phyloP scores from a whole-genome alignment of 768 basidiomycete genomes.

The Dictyophora rubrovolvata region DNA sequence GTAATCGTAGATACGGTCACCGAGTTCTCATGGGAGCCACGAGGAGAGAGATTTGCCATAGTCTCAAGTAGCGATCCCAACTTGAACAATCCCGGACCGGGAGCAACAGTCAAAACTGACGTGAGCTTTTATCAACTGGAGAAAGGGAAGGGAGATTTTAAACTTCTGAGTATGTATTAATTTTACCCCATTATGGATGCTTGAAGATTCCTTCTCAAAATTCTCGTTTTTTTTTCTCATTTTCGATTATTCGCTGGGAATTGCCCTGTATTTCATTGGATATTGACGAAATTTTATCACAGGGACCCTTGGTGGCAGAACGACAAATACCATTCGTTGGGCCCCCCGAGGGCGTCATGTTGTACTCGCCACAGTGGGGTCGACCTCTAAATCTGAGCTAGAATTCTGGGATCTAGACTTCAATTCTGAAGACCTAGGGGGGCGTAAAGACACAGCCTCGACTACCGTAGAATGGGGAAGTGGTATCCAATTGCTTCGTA shows the following conservation, averaged over 20 bases:
- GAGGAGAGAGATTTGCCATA: slow-evolving; percentile 91
- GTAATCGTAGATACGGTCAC: slow-evolving; percentile 67
- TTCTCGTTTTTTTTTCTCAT: background rate
- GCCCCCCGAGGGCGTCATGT: slow-evolving; percentile 94
- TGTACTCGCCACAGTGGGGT: slow-evolving; percentile 91
- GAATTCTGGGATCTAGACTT: slow-evolving; percentile 99
- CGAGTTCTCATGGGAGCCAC: slow-evolving; percentile 99
- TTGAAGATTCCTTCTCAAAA: background rate
- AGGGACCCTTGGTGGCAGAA: slow-evolving; percentile 73
- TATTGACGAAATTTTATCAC: slow-evolving; percentile 1
- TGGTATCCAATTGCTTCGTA: slow-evolving; percentile 75
- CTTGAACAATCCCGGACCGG: slow-evolving; percentile 79
- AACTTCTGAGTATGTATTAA: slow-evolving; percentile 54
- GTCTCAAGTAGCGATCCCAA: slow-evolving; percentile 92
- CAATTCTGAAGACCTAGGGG: slow-evolving; percentile 47
- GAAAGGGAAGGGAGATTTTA: slow-evolving; percentile 88
- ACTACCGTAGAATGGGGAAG: slow-evolving; percentile 69
- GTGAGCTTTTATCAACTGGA: slow-evolving; percentile 95
- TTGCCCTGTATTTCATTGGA: slow-evolving; percentile 16
- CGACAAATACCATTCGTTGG: slow-evolving; percentile 93
- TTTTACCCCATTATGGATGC: background rate
- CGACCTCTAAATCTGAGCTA: slow-evolving; percentile 88
- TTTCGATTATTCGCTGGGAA: background rate
- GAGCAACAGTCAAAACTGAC: slow-evolving; percentile 92
- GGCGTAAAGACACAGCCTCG: slow-evolving; percentile 34